These are phyloP conservation scores for Septoria linicola DNA, from an alignment of 2,329 filamentous ascomycete genomes.

Conservation along the genomic window DNA sequence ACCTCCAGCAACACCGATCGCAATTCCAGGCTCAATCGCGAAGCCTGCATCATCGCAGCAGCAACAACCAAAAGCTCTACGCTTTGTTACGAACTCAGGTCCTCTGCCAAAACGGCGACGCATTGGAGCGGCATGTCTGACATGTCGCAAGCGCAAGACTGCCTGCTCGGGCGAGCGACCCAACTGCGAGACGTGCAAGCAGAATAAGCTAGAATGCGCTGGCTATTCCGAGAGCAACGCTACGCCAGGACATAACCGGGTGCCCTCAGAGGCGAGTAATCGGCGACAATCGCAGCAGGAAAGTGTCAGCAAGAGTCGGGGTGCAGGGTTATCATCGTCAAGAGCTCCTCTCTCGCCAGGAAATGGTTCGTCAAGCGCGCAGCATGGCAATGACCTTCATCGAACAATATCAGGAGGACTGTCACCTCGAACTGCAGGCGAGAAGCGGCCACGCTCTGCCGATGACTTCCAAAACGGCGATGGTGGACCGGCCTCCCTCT, in stretches of 20 bases:
- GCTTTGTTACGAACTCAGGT: conserved; percentile 80
- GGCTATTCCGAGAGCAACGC: conserved; percentile 44
- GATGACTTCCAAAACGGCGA: conserved; percentile 19
- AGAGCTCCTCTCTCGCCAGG: neutral
- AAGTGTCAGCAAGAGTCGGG: conserved; percentile 2
- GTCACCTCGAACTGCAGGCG: conserved; percentile 16
- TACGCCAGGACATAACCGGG: conserved; percentile 19
- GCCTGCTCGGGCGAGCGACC: conserved; percentile 49
- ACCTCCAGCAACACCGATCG: conserved; percentile 5
- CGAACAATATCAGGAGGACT: conserved; percentile 15
- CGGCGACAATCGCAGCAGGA: conserved; percentile 10
- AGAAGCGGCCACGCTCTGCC: conserved; percentile 7
- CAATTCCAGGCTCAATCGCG: neutral
- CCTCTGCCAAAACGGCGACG: conserved; percentile 73
- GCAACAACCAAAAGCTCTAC: conserved; percentile 38
- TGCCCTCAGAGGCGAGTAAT: conserved; percentile 18
- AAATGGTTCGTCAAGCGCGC: neutral
- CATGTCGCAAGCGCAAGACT: conserved; percentile 52
- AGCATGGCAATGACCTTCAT: conserved; percentile 13
- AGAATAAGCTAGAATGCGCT: conserved; percentile 50
- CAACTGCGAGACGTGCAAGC: conserved; percentile 47
- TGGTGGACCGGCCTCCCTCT: conserved; percentile 27
- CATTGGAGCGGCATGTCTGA: conserved; percentile 68
- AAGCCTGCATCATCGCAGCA: conserved; percentile 12
- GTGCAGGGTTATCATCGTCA: neutral